phyloP scores from a whole-genome alignment of 495 filamentous ascomycete species.

The Aspergillus coremiiformis region DNA sequence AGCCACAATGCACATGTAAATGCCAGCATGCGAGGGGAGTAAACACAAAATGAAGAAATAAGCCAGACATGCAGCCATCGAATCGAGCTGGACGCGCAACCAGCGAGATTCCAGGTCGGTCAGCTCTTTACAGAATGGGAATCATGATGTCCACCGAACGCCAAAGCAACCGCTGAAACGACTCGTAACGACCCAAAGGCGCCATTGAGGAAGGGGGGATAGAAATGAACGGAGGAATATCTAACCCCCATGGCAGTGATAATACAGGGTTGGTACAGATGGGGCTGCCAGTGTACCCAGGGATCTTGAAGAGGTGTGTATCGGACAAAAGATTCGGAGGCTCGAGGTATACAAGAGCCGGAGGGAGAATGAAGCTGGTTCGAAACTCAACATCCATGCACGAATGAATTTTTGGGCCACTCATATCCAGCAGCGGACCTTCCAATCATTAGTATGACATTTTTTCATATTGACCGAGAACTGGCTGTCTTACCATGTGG shows the following conservation, averaged over 20 bases:
- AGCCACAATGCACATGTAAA: neutral
- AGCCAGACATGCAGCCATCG: neutral
- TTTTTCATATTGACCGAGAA: neutral
- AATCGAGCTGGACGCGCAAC: neutral
- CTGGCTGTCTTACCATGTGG: conserved; percentile 31
- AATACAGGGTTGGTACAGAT: neutral
- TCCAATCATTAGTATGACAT: conserved; percentile 8
- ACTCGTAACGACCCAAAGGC: conserved; percentile 10
- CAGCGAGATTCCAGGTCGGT: neutral
- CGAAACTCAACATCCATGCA: conserved; percentile 32
- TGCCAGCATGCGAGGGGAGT: neutral
- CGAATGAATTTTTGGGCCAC: conserved; percentile 44
- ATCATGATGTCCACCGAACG: conserved; percentile 14
- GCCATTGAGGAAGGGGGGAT: neutral
- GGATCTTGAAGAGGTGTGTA: neutral
- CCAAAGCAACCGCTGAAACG: conserved; percentile 33
- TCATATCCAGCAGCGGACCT: conserved; percentile 35
- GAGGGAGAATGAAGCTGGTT: neutral
- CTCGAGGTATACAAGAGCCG: neutral
- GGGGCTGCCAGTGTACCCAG: neutral
- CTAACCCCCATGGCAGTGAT: neutral
- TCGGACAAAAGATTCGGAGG: neutral
- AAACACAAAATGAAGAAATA: neutral
- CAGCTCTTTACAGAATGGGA: neutral
- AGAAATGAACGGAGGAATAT: neutral